A percentile compares a stretch with the other conserved stretches of the same genome.
These are phyloP conservation scores for Cutaneotrichosporon curvatum DNA, from an alignment of 1,284 basidiomycete genomes.

Conservation along the genomic window DNA sequence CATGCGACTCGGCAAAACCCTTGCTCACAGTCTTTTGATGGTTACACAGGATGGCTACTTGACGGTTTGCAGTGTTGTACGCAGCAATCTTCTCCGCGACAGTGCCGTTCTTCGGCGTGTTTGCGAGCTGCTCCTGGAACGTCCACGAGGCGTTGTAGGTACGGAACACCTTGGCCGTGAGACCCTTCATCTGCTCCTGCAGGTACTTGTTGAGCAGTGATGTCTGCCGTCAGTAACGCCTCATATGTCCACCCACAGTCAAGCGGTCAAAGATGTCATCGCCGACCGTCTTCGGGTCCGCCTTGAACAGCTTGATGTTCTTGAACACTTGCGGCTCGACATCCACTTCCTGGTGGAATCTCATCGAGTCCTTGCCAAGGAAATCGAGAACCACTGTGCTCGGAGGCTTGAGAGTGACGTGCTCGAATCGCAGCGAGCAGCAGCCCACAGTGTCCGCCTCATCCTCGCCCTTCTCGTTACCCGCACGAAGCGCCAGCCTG, in stretches of 20 bases:
- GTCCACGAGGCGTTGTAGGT: slow-evolving; percentile 95
- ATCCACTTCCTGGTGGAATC: slow-evolving; percentile 82
- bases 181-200: slow-evolving; percentile 83
- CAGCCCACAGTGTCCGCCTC: slow-evolving; percentile 97
- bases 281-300: slow-evolving; percentile 76
- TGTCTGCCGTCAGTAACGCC: slow-evolving; percentile 53
- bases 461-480: slow-evolving; percentile 97
- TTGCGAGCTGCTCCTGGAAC: slow-evolving; percentile 80
- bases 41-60: slow-evolving; percentile 94
- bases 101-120: slow-evolving; percentile 62
- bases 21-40: slow-evolving; percentile 91
- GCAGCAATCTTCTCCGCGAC: slow-evolving; percentile 88
- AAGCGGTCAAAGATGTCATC: slow-evolving; percentile 93
- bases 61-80: slow-evolving; percentile 90
- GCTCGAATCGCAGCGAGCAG: slow-evolving; percentile 89
- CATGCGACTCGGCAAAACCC: slow-evolving; percentile 83
- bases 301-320: slow-evolving; percentile 80
- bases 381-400: slow-evolving; percentile 85
- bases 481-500: slow-evolving; percentile 85
- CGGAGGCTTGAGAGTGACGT: slow-evolving; percentile 81
- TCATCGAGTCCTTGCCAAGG: slow-evolving; percentile 94
- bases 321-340: slow-evolving; percentile 85
- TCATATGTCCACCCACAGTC: slow-evolving; percentile 54
- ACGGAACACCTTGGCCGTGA: slow-evolving; percentile 98
- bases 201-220: slow-evolving; percentile 80